Evolutionary conservation across 2,329 filamentous ascomycete species (phyloP).

Genomic region (Colletotrichum cordylinicola): DNA sequence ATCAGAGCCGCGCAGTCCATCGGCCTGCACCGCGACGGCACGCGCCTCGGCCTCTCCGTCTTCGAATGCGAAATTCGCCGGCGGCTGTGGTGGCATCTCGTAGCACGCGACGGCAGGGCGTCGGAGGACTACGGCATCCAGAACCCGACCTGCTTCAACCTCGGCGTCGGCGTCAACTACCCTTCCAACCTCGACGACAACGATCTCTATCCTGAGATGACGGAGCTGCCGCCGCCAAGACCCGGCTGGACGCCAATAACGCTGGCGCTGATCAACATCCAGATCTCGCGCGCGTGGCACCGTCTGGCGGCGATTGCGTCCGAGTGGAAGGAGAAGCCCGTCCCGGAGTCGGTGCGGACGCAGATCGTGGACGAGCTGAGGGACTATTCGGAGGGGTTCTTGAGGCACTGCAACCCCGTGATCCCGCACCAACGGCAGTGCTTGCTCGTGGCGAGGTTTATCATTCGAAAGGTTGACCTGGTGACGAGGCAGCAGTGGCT

Average conservation of each 20-base stretch:
- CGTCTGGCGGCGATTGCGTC: constrained; percentile 27
- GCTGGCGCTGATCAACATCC: constrained; percentile 57
- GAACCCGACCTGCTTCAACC: constrained; percentile 9
- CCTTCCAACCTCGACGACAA: constrained; percentile 62
- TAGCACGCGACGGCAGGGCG: constrained; percentile 55
- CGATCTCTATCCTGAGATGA: constrained; percentile 55
- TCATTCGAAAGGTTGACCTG: constrained; percentile 40
- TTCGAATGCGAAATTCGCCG: constrained; percentile 61
- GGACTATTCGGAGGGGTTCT: constrained; percentile 49
- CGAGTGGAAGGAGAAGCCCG: constrained; percentile 7
- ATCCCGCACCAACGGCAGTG: constrained; percentile 48
- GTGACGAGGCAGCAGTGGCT: constrained; percentile 34
- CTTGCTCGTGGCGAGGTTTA: constrained; percentile 29
- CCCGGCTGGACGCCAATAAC: constrained; percentile 64
- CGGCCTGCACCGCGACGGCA: constrained; percentile 55
- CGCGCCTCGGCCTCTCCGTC: constrained; percentile 31
- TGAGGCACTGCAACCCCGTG: constrained; percentile 56
- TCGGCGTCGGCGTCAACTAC: constrained; percentile 54
- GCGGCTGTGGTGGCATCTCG: constrained; percentile 61
- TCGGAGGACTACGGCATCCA: constrained; percentile 61
- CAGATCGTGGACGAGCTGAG: constrained; percentile 48
- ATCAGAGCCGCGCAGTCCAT: constrained; percentile 55
- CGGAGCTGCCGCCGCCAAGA: constrained; percentile 50
- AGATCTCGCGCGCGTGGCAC: constrained; percentile 42
- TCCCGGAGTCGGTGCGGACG: constrained; percentile 38